Evolutionary conservation across 805 yeast species (phyloP).

Genomic region (Yamadazyma scolyti): DNA sequence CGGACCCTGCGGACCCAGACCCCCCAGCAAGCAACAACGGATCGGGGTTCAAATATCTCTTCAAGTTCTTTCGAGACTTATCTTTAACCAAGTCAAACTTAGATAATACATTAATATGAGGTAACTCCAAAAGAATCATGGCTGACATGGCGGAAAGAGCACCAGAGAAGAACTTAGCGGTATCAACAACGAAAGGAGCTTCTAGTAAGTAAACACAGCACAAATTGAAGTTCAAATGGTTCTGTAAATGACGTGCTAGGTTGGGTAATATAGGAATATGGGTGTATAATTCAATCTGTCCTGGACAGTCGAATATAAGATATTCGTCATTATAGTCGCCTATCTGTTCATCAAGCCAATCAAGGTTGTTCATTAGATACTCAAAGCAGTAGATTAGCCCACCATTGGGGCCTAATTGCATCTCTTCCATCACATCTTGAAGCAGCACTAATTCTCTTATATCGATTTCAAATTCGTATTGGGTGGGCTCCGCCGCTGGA

Average conservation of each 20-base stretch:
- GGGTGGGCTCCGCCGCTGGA: constrained; percentile 95
- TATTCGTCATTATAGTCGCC: constrained; percentile 96
- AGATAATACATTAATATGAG: constrained; percentile 87
- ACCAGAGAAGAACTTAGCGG: constrained; percentile 91
- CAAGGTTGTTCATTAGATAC: constrained; percentile 80
- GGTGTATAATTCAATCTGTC: constrained; percentile 91
- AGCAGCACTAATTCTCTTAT: constrained; percentile 86
- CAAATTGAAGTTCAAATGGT: constrained; percentile 73
- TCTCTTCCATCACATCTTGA: constrained; percentile 93
- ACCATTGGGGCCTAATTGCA: constrained; percentile 93
- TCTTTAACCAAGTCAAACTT: constrained; percentile 84
- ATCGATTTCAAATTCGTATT: constrained; percentile 88
- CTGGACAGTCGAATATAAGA: constrained; percentile 93
- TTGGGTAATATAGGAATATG: constrained; percentile 93
- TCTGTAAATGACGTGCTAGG: constrained; percentile 79
- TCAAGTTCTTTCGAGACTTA: constrained; percentile 71
- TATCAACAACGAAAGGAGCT: constrained; percentile 90
- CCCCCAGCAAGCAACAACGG: constrained; percentile 65
- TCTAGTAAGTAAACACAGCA: constrained; percentile 93
- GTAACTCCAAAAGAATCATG: constrained; percentile 91
- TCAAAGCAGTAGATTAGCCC: constrained; percentile 92
- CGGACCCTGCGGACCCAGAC: constrained; percentile 41
- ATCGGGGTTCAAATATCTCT: constrained; percentile 87
- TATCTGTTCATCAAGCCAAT: constrained; percentile 96
- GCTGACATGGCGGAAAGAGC: constrained; percentile 97